Evolutionary conservation across 1,284 basidiomycete species (phyloP), one percentile per base, ranked within the genome.

Genomic region (Thecaphora thlaspeos): DNA sequence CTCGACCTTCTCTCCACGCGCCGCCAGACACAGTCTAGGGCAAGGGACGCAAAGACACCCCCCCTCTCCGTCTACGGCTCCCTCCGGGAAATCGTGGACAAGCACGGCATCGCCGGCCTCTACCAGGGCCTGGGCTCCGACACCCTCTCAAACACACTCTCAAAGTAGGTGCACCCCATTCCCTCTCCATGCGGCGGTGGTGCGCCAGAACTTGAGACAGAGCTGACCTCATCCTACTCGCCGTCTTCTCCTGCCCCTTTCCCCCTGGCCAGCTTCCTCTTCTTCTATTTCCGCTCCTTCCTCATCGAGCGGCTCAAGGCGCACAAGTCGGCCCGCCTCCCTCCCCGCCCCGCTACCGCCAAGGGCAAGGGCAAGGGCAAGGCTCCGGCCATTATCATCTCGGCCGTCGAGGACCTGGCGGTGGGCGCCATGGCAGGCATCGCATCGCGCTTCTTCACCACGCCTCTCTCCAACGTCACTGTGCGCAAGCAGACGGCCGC

Each of bases 401-500:
- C 68, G 14, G 75, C 76, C 7, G 44, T 72, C 5, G 78, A 81
- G 51, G 81, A 82, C 49, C 56, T 82, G 14, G 48, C 79, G 12
- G 73, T 81, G n/a, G 81, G 81, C 0, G 70, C 80, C 12, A 43
- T 81, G 15, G 78, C 81, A 7, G 81, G 81, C 0, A 63, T 81
- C 23, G 54, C 78, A 2, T 79, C 79, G 14, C 78, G 81, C 41
- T 77, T 78, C 34, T 70, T 81, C 45, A 79, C 79, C 2, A 73
- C 80, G n/a, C 81, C 81, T 1, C 70, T 82, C 21, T 80, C 78
- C n/a, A 81, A 81, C 46, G 79, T 82, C 22, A 80, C 79, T 9
- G 80, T 81, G 1, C 57, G 81, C 12, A 78, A 80, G 55, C 81
- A 82, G 66, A 77, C 81, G 8, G 48, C 54, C 8, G 53, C 68